phyloP scores from a whole-genome alignment of 2,329 filamentous ascomycete species.

The Blastomyces gilchristii region DNA sequence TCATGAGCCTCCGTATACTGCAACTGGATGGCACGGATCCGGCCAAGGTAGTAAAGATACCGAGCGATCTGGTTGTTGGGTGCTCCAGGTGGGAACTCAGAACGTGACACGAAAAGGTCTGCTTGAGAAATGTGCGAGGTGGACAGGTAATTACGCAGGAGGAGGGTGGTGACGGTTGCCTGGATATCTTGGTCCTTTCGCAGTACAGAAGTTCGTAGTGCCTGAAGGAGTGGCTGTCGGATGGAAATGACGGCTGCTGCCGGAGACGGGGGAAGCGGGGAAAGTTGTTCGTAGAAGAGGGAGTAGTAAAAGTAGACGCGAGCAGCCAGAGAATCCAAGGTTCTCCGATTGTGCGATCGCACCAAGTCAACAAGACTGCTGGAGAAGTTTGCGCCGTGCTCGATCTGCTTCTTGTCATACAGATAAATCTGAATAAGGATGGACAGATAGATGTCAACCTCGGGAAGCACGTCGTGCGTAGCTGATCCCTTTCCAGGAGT shows the following conservation, averaged over 20 bases:
- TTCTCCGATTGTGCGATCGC: constrained; percentile 82
- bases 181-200: constrained; percentile 97
- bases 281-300: constrained; percentile 84
- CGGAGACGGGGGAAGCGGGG: constrained; percentile 77
- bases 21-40: constrained; percentile 91
- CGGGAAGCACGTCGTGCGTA: constrained; percentile 68
- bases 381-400: constrained; percentile 77
- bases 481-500: constrained; percentile 52
- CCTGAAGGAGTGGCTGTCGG: constrained; percentile 73
- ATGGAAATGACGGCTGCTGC: constrained; percentile 79
- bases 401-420: constrained; percentile 71
- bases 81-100: constrained; percentile 84
- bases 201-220: constrained; percentile 86
- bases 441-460: constrained; percentile 79
- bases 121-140: constrained; percentile 96
- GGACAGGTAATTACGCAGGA: constrained; percentile 89
- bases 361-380: constrained; percentile 72
- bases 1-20: constrained; percentile 95
- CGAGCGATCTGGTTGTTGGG: constrained; percentile 97
- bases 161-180: constrained; percentile 84
- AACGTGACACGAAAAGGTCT: constrained; percentile 89
- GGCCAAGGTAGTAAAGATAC: constrained; percentile 93
- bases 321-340: constrained; percentile 82
- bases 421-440: constrained; percentile 81
- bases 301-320: constrained; percentile 98